Percentiles rank a stretch among this genome's conserved stretches.
These are phyloP conservation scores for Ulvella scutata DNA, from an alignment of 139 green algal species.

Conservation along the genomic window DNA sequence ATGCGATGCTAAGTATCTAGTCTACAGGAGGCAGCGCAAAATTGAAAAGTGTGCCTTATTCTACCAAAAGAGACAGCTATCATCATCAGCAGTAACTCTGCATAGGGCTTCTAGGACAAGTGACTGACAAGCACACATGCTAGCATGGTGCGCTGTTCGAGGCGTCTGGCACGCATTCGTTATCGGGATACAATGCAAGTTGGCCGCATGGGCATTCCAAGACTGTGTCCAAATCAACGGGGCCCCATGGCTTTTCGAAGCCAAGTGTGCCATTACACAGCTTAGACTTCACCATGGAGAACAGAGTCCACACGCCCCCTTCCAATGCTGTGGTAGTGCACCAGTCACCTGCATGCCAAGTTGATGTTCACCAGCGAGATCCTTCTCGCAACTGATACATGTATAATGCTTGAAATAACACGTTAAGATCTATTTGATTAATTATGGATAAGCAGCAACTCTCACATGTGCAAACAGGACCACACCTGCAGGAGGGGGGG, in stretches of 20 bases:
- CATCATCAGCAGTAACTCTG: no score
- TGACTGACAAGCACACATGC: no score
- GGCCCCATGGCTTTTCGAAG: neutral
- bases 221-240: neutral
- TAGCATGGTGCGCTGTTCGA: no score
- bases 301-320: neutral
- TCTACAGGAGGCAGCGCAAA: no score
- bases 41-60: no score
- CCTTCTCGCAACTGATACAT: neutral
- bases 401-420: neutral
- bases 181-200: neutral
- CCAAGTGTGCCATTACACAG: neutral
- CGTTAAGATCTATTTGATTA: neutral
- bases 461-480: neutral
- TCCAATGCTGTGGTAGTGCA: neutral
- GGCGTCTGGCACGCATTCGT: no score
- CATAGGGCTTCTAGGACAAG: no score
- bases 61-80: no score
- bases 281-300: neutral
- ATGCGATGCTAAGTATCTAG: no score
- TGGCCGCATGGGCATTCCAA: neutral
- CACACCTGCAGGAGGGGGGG: neutral
- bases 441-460: neutral
- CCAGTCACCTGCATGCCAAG: neutral
- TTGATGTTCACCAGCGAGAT: neutral